Base-by-base conservation (phyloP, 2,329 filamentous ascomycete genomes). In the Phialophora expanda region DNA sequence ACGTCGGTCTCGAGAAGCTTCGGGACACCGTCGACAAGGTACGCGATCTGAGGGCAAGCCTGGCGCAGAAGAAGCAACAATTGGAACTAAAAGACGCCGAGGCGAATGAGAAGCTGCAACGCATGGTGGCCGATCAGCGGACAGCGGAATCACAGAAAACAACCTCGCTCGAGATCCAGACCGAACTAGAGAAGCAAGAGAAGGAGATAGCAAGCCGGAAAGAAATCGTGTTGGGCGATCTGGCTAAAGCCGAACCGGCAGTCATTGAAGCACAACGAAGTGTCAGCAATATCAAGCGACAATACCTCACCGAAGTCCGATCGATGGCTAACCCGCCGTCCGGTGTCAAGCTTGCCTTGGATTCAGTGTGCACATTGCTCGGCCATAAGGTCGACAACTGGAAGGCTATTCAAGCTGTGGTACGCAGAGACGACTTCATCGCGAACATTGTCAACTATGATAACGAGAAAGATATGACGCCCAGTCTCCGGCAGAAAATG, bases 1-100 rank as follows among this genome's bases (percentile, higher is more conserved):
- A 99, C 74, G 93, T 98, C 64, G 96, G 95, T 84, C 86, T 99
- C 1, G 95, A 99, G 82, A 99, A 99, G 78, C 84, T 99, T 30
- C 87, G 92, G 72, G 95, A 98, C 79, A 99, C 95, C 1, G 93
- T 98, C 24, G 93, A 97, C 78, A 98, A 99, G 82, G 95, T 99
- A 63, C 89, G 92, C 67, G 94, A 98, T 77, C 84, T 99, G 66
- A 89, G 94, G 73, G 89, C 87, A 72, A 97, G 93, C 78, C 85
- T 99, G 65, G 93, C 93, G 1, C 89, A 96, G 79, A 99, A 99
- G 86, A 96, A 97, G 81, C 88, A 86, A 1, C 92, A 98, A 77
- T 85, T 99, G 7, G 93, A 97, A 78, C 89, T 88, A 77, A 99
- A 99, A 81, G 92, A 97, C 75, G 89, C 89, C 1, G 94, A 99